Evolutionary conservation across 371 early-diverging fungal genomes (phyloP), one percentile per base, ranked within the genome.

Genomic region (Entomophthora muscae): DNA sequence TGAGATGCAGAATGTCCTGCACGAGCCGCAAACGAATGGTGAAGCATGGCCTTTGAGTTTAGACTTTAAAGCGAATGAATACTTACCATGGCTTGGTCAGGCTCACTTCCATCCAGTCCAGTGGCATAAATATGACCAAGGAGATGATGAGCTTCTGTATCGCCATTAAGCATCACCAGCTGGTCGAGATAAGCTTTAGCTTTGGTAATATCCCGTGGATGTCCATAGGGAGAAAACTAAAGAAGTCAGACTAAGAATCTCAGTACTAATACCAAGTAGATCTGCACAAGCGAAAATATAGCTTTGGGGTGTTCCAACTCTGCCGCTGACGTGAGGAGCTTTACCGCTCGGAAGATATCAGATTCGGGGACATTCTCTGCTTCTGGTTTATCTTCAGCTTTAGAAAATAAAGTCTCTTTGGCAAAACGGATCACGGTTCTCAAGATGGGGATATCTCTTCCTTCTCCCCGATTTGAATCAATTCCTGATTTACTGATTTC

Each of bases 81-180:
- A 61, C 61, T 58, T 64, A 69, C 72, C 63, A 77, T 73, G 24
- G 78, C 82, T 66, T 83, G 81, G 66, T 83, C 79, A 67, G 77
- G 69, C 12, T 83, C 84, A 1, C 71, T 75, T 56, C 80, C 72
- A 10, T 93, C 95, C 33, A 95, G 67, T 0, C 94, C 95, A 0
- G 93, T 89, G 1, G 95, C 83, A 70, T 92, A 85, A 72, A 91
- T 82, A 64, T 91, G 79, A 3, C 94, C 96, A 3, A 93, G 70
- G 78, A 86, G 85, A 32, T 89, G 83, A 67, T 92, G 96, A 17
- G 91, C 95, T 2, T 84, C 79, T 2, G 89, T 78, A 67, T 91
- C 85, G 51, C 94, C 96, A 30, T 73, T 75, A 26, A 66, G 64
- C 24, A 73, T 69, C 0, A 86, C 84, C 54, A 87, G 69, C 59